Conservation (phyloP, 2,329 filamentous ascomycete species). For the Neofusicoccum ribis region DNA sequence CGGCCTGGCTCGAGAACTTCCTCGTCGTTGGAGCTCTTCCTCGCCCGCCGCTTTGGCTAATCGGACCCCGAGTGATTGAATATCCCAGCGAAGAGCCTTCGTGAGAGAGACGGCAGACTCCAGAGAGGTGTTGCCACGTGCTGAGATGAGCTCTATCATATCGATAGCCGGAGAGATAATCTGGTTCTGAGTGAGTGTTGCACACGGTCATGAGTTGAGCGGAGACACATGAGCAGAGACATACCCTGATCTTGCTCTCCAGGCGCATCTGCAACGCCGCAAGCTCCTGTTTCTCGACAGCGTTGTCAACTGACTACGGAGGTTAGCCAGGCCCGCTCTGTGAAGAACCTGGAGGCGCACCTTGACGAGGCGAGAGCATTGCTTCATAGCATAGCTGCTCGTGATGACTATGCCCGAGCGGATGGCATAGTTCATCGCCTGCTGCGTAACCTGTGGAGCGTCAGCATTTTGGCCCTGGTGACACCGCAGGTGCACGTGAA, state of each 20-base stretch:
- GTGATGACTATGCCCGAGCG: conserved; percentile 81
- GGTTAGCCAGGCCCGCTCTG: conserved; percentile 25
- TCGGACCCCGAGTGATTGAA: conserved; percentile 74
- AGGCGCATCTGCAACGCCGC: conserved; percentile 70
- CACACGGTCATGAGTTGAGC: too few species aligned
- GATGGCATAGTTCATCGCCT: conserved; percentile 91
- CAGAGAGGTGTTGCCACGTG: conserved; percentile 74
- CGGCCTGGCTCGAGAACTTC: conserved; percentile 49
- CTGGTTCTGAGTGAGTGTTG: conserved; percentile 39
- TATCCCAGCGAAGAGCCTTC: conserved; percentile 79
- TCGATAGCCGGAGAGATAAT: conserved; percentile 90
- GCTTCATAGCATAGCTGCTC: conserved; percentile 78
- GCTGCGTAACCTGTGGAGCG: conserved; percentile 60
- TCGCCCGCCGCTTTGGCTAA: conserved; percentile 69
- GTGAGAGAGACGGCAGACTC: conserved; percentile 84
- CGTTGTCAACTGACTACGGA: not conserved
- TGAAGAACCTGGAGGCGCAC: conserved; percentile 31
- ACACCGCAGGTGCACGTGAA: not conserved
- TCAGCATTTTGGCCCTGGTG: conserved; percentile 14
- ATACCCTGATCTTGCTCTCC: conserved; percentile 79
- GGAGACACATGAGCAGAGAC: conserved; percentile 25
- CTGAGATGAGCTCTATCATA: conserved; percentile 84
- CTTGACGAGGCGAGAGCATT: conserved; percentile 76
- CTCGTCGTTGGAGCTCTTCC: conserved; percentile 55
- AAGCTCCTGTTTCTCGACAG: conserved; percentile 66